Evolutionary conservation across 1,284 basidiomycete genomes (phyloP).

Genomic region (Cryptococcus depauperatus): DNA sequence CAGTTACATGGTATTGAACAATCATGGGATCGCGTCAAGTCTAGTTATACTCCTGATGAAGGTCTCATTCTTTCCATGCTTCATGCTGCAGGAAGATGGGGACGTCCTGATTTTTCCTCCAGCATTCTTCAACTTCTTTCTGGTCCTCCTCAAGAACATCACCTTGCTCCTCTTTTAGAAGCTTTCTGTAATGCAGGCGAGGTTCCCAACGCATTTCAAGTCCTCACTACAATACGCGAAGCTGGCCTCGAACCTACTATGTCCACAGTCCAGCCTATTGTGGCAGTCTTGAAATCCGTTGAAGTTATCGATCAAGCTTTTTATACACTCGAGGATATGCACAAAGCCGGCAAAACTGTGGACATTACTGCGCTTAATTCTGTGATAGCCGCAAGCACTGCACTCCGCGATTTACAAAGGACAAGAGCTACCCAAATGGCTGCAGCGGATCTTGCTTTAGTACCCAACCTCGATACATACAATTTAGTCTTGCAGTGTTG

Average conservation of each 20-base stretch:
- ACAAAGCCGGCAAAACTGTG: slow-evolving; percentile 50
- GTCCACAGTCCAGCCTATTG: slow-evolving; percentile 45
- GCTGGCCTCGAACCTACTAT: slow-evolving; percentile 28
- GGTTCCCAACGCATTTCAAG: slow-evolving; percentile 36
- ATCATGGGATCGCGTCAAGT: slow-evolving; percentile 59
- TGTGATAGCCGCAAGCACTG: slow-evolving; percentile 57
- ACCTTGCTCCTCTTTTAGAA: slow-evolving; percentile 41
- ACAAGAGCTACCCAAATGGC: slow-evolving; percentile 68
- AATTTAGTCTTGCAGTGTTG: slow-evolving; percentile 63
- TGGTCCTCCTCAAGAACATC: slow-evolving; percentile 53
- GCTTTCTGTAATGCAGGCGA: slow-evolving; percentile 37
- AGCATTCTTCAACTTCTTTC: slow-evolving; percentile 53
- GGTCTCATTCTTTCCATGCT: slow-evolving; percentile 62
- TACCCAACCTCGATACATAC: slow-evolving; percentile 59
- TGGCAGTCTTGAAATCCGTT: slow-evolving; percentile 49
- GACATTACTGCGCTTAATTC: slow-evolving; percentile 58
- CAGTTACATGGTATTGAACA: slow-evolving; percentile 59
- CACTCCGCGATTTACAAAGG: slow-evolving; percentile 62
- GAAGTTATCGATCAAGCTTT: slow-evolving; percentile 60
- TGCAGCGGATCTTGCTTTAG: slow-evolving; percentile 52
- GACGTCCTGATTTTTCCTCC: slow-evolving; percentile 59
- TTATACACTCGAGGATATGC: slow-evolving; percentile 57
- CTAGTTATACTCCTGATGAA: slow-evolving; percentile 60
- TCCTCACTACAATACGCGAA: slow-evolving; percentile 27
- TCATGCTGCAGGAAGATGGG: slow-evolving; percentile 62